Evolutionary conservation across 1,284 basidiomycete genomes (phyloP).

Genomic region (Ustilago vetiveriae): DNA sequence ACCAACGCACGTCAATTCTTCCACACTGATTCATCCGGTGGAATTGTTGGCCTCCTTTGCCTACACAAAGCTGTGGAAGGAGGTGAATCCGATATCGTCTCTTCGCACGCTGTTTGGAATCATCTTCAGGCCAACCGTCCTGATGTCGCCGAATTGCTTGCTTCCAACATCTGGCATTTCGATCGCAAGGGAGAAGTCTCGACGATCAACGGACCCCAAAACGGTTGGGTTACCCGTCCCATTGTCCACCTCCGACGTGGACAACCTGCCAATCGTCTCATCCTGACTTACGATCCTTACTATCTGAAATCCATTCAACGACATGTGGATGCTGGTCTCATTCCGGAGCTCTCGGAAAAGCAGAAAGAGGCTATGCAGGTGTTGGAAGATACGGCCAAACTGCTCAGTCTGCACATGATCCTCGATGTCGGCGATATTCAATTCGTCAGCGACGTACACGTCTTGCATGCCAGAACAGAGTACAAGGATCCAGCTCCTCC

Average conservation of each 20-base stretch:
- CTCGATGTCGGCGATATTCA: slow-evolving; percentile 68
- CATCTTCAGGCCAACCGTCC: slow-evolving; percentile 68
- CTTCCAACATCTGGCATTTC: slow-evolving; percentile 59
- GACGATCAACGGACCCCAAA: slow-evolving; percentile 17
- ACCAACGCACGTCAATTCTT: slow-evolving; percentile 69
- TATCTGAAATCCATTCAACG: slow-evolving; percentile 58
- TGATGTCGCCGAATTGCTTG: slow-evolving; percentile 68
- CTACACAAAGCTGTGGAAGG: slow-evolving; percentile 69
- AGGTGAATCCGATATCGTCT: slow-evolving; percentile 69
- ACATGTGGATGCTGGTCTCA: slow-evolving; percentile 67
- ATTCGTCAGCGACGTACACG: slow-evolving; percentile 61
- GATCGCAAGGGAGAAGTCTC: slow-evolving; percentile 61
- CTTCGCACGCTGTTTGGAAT: slow-evolving; percentile 69
- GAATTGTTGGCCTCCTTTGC: slow-evolving; percentile 69
- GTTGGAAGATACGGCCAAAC: slow-evolving; percentile 68
- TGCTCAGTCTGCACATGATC: slow-evolving; percentile 69
- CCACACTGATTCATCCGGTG: slow-evolving; percentile 65
- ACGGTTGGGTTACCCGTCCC: slow-evolving; percentile 42
- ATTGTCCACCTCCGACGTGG: slow-evolving; percentile 47
- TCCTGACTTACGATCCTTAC: slow-evolving; percentile 62
- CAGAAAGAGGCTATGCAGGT: slow-evolving; percentile 69
- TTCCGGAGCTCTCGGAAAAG: slow-evolving; percentile 64
- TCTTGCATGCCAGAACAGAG: slow-evolving; percentile 69
- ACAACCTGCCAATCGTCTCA: slow-evolving; percentile 45
- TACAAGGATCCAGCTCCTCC: slow-evolving; percentile 68